A percentile compares a stretch with the other conserved stretches of the same genome.
These are phyloP conservation scores for Boehmeria nivea DNA, from an alignment of 306 rosid genomes.

Conservation along the genomic window DNA sequence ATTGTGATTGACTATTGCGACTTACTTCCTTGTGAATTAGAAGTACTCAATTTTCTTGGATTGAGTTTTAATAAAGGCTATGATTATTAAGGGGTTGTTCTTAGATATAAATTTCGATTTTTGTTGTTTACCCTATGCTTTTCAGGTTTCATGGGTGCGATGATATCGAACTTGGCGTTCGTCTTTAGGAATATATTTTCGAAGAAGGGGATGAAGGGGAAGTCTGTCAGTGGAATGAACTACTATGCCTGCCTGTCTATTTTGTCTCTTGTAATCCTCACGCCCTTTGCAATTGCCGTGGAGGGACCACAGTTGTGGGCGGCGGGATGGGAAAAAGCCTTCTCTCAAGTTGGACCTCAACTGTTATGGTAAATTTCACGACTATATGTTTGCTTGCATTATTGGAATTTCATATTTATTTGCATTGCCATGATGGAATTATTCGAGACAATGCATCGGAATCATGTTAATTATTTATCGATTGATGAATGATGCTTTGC, in stretches of 20 bases:
- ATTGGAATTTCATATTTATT: too few species aligned
- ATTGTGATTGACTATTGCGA: too few species aligned
- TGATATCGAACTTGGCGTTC: conserved; percentile 91
- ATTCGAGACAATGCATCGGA: too few species aligned
- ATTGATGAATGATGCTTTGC: too few species aligned
- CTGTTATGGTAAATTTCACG: conserved; percentile 53
- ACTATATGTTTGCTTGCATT: too few species aligned
- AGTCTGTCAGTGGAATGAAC: conserved; percentile 91
- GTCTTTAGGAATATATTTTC: conserved; percentile 87
- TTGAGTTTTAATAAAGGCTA: too few species aligned
- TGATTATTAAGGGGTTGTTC: too few species aligned
- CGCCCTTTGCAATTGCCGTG: conserved; percentile 85
- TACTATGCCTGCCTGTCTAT: conserved; percentile 86
- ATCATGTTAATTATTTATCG: too few species aligned
- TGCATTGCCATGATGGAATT: too few species aligned
- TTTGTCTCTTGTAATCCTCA: conserved; percentile 64
- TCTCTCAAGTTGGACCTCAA: conserved; percentile 70
- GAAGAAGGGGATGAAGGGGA: conserved; percentile 88
- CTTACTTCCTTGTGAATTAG: too few species aligned
- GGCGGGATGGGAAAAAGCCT: conserved; percentile 68
- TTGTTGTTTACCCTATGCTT: neutral
- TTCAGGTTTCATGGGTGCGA: conserved; percentile 94
- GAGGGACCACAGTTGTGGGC: conserved; percentile 92
- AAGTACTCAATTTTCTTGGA: too few species aligned
- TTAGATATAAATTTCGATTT: conserved; percentile 11